Conservation (phyloP, 75 land plant species). For the Pinus tabuliformis region DNA sequence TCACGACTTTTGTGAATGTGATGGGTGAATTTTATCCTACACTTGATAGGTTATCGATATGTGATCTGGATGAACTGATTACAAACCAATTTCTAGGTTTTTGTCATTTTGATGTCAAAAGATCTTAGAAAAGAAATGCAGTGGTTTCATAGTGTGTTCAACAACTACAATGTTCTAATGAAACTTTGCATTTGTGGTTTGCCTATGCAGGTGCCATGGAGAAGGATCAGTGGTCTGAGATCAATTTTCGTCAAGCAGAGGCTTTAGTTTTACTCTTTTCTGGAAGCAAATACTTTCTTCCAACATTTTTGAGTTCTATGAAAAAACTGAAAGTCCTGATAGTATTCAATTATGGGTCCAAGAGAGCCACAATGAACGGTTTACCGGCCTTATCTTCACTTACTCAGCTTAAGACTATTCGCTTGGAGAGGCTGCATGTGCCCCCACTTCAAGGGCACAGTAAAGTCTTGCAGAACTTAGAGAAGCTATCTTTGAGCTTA, state of each 20-base stretch:
- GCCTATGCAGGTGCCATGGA: conserved; percentile 48
- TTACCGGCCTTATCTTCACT: conserved; percentile 30
- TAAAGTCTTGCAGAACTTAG: conserved; percentile 17
- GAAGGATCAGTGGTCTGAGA: conserved; percentile 42
- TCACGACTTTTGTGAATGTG: no score
- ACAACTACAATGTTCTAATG: background rate
- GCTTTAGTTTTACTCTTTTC: conserved; percentile 50
- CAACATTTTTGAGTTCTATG: conserved; percentile 48
- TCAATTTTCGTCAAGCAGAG: conserved; percentile 54
- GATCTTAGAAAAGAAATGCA: no score
- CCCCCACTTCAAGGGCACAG: conserved; percentile 21
- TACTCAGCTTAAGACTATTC: conserved; percentile 36
- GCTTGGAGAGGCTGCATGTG: conserved; percentile 45
- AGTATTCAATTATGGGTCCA: conserved; percentile 27
- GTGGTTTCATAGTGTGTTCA: no score
- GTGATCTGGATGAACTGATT: no score
- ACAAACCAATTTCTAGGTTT: no score
- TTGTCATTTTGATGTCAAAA: no score
- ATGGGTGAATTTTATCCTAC: no score
- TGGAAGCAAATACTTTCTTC: conserved; percentile 40
- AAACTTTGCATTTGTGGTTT: background rate
- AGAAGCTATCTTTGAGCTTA: conserved; percentile 42
- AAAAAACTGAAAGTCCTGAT: conserved; percentile 44
- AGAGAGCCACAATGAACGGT: conserved; percentile 25
- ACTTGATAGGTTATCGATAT: no score